Conservation (phyloP, 1,284 basidiomycete species). For the Sphagnurus paluster region DNA sequence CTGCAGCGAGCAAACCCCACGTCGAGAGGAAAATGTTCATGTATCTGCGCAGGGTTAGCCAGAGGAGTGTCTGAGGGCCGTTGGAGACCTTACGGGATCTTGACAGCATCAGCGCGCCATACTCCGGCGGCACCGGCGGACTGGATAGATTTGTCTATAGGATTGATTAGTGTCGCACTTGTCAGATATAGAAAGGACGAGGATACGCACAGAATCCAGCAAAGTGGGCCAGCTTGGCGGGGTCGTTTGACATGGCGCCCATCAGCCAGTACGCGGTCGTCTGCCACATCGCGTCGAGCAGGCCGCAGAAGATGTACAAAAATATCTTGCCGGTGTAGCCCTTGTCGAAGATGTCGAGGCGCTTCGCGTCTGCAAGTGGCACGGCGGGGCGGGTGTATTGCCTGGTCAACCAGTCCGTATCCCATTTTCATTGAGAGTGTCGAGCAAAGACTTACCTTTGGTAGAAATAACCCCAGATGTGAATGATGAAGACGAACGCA, state of each 20-base stretch:
- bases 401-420: conserved; percentile 31
- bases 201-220: conserved; percentile 46
- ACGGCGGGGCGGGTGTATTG: conserved; percentile 58
- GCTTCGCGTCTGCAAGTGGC: conserved; percentile 29
- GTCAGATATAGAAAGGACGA: conserved; percentile 10
- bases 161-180: not conserved
- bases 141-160: conserved; percentile 53
- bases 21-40: conserved; percentile 58
- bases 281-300: conserved; percentile 64
- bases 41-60: conserved; percentile 33
- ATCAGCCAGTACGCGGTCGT: conserved; percentile 60
- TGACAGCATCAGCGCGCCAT: conserved; percentile 50
- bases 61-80: not conserved
- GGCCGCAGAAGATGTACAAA: conserved; percentile 62
- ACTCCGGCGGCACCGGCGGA: conserved; percentile 54
- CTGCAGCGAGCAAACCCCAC: conserved; percentile 49
- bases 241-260: conserved; percentile 63
- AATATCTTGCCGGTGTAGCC: conserved; percentile 52
- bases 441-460: conserved; percentile 49
- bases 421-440: not conserved
- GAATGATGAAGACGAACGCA: conserved; percentile 60
- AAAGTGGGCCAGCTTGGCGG: conserved; percentile 57
- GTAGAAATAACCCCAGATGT: conserved; percentile 71
- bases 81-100: conserved; percentile 35
- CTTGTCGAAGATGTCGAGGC: conserved; percentile 55